Percentiles rank a stretch among this genome's conserved stretches.
phyloP scores from a whole-genome alignment of 129 eudicot species.

The Artemisia tridentata region DNA sequence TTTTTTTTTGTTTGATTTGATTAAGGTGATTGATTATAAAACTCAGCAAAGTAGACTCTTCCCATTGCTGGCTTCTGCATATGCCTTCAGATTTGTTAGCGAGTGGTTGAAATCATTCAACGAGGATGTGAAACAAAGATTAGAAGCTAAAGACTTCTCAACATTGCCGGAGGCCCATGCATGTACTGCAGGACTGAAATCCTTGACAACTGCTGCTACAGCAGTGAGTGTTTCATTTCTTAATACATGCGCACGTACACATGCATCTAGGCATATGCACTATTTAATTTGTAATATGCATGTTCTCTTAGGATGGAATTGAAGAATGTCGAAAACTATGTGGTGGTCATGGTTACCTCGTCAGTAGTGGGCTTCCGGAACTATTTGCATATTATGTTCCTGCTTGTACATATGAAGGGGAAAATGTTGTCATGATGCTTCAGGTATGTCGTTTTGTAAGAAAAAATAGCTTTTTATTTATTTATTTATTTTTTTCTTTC shows the following conservation, averaged over 20 bases:
- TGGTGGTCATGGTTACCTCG: slow-evolving; percentile 96
- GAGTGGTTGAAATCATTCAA: slow-evolving; percentile 82
- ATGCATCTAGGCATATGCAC: background rate
- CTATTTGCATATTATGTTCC: slow-evolving; percentile 88
- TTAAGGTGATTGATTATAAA: slow-evolving; percentile 88
- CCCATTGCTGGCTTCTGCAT: slow-evolving; percentile 95
- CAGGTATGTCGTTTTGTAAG: slow-evolving; percentile 45
- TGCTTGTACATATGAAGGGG: slow-evolving; percentile 98
- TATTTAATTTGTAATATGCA: background rate
- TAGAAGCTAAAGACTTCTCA: slow-evolving; percentile 83
- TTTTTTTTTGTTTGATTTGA: slow-evolving; percentile 17
- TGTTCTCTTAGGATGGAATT: slow-evolving; percentile 67
- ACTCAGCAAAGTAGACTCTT: slow-evolving; percentile 95
- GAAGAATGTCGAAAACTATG: slow-evolving; percentile 95
- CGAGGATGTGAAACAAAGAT: slow-evolving; percentile 73
- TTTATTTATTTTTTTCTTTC: no score
- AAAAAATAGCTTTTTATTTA: no score
- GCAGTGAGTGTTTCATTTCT: slow-evolving; percentile 57
- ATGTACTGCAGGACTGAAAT: slow-evolving; percentile 95
- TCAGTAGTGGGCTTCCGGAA: slow-evolving; percentile 95
- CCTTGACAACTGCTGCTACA: slow-evolving; percentile 86
- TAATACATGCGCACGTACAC: background rate
- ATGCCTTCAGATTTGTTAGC: slow-evolving; percentile 91
- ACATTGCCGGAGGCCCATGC: slow-evolving; percentile 98
- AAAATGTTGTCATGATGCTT: slow-evolving; percentile 74